A percentile compares a stretch with the other conserved stretches of the same genome.
Evolutionary conservation across 2,329 filamentous ascomycete species (phyloP).

Genomic region (Epichloe sibirici): DNA sequence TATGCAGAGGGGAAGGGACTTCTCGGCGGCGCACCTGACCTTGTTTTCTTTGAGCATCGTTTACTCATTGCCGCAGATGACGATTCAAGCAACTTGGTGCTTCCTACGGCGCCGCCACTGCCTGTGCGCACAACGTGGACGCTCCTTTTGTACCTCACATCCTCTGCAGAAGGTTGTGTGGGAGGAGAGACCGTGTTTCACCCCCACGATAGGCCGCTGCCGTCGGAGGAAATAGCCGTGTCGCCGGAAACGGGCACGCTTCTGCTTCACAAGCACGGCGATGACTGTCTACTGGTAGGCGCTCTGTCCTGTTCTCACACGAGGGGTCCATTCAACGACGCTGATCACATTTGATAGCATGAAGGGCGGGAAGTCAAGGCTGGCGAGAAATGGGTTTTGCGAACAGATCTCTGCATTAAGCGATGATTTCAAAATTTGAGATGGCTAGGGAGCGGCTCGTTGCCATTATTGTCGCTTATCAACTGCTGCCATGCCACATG

Average conservation of each 20-base stretch:
- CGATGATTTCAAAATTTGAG: constrained; percentile 21
- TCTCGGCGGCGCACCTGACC: too few species aligned
- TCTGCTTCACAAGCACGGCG: constrained; percentile 77
- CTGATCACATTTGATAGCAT: constrained; percentile 36
- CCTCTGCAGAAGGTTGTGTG: constrained; percentile 56
- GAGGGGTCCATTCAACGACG: background rate
- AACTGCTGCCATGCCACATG: too few species aligned
- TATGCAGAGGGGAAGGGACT: too few species aligned
- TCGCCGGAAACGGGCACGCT: constrained; percentile 73
- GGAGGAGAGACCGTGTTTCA: constrained; percentile 93
- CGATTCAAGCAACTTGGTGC: constrained; percentile 62
- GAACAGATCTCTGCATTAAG: constrained; percentile 66
- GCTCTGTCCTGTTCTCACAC: background rate
- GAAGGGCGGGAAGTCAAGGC: constrained; percentile 68
- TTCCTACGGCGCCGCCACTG: constrained; percentile 27
- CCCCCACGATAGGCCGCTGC: constrained; percentile 47
- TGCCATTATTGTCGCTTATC: too few species aligned
- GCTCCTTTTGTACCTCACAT: constrained; percentile 75
- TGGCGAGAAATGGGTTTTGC: constrained; percentile 85
- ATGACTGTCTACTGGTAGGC: constrained; percentile 66
- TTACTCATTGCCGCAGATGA: constrained; percentile 51
- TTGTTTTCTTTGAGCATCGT: background rate
- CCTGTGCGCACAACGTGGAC: constrained; percentile 69
- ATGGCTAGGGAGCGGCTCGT: too few species aligned
- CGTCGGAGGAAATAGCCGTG: constrained; percentile 56